Evolutionary conservation across 352 stramenopile genomes (phyloP), one percentile per base, ranked within the genome.

Genomic region (Ochromonadaceae sp.): DNA sequence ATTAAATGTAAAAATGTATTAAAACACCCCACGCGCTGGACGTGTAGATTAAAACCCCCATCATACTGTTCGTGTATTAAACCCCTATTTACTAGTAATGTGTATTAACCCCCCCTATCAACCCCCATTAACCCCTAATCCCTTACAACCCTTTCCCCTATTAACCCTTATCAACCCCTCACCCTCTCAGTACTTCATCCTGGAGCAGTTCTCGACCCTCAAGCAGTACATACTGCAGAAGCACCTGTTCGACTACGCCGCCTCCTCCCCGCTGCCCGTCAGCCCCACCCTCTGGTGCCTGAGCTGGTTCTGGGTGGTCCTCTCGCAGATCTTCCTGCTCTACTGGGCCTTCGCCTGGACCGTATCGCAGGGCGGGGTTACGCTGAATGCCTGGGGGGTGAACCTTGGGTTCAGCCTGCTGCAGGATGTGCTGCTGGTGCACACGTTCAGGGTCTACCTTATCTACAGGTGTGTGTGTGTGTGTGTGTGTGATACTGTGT

Each of bases 201-300:
- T 61, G 10, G 53, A 61, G 25, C 53, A 61, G n/a, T 50, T 61
- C 31, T 58, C 53, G n/a, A 26, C 53, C n/a, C 48, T 61, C 7
- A 61, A 61, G 48, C 12, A 40, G n/a, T 61, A 58, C 26, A 40
- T 50, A 3, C 36, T 61, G 17, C 5, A 25, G 10, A 10, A 7
- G 12, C 30, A 61, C 30, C 31, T 31, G 28, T 61, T 61, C 25
- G 20, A 20, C 10, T 14, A 49, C 12, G 53, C 44, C 10, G 7
- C 28, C 34, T 17, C 34, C 7, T 10, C 25, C 34, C 53, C 53
- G 22, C 12, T 3, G 34, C 25, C 34, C 5, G 25, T 47, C 22
- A 30, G 26, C 48, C 30, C 9, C 7, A 32, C 14, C 5, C 9
- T 61, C n/a, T 61, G 53, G 53, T 20, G 31, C 22, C 3, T 50